Evolutionary conservation across 305 asterid species (phyloP).

Genomic region (Fraxinus albicans): DNA sequence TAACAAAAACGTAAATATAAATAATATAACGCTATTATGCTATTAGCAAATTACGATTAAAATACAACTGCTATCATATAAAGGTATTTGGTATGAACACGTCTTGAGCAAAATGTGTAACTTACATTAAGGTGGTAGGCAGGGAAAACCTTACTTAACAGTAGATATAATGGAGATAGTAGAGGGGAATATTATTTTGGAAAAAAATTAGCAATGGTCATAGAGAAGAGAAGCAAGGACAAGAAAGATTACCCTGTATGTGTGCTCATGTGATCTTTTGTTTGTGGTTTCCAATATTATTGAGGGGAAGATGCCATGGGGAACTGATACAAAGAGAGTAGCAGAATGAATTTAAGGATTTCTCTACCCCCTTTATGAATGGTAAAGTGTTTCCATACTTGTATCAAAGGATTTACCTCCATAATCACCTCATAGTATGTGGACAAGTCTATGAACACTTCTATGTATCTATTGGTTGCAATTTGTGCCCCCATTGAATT

Average conservation of each 20-base stretch:
- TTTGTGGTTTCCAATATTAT: background rate
- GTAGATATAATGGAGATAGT: background rate
- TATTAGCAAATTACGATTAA: background rate
- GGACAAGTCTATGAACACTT: background rate
- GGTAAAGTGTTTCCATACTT: background rate
- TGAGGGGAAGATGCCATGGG: background rate
- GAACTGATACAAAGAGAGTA: background rate
- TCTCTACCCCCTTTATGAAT: background rate
- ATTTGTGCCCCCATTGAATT: background rate
- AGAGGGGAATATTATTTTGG: background rate
- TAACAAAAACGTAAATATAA: background rate
- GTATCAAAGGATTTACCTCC: background rate
- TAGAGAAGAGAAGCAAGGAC: background rate
- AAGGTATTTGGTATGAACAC: background rate
- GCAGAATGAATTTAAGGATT: background rate
- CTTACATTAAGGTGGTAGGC: background rate
- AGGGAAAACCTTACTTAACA: background rate
- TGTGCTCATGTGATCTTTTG: background rate
- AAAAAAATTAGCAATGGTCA: background rate
- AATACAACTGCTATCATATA: background rate
- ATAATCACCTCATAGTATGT: background rate
- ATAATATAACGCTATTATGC: background rate
- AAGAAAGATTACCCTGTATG: background rate
- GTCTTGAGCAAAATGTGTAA: background rate
- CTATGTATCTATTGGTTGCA: background rate